Evolutionary conservation across 2,329 filamentous ascomycete genomes (phyloP), one percentile per base, ranked within the genome.

Genomic region (Trichoderma citrinoviride): DNA sequence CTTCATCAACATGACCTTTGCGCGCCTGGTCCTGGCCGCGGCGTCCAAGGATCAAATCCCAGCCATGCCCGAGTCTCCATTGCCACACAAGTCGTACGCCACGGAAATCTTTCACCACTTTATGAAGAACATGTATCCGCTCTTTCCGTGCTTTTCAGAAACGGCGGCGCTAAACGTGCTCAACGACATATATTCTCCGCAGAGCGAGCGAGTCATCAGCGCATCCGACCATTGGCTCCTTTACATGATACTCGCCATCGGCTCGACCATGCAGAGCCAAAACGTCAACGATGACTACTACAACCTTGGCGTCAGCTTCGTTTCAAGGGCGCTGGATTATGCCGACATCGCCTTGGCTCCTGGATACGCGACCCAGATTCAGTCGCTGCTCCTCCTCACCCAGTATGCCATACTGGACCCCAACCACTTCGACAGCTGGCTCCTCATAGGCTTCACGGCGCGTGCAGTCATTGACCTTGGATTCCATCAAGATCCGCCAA

Each of bases 401-500:
- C 88, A 96, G 71, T 98, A 97, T 75, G 89, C 94, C 3, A 90
- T 95, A 80, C 82, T 97, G 56, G 93, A 98, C 71, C 93, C 94
- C 2, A 86, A 89, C 47, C 92, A 96, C 73, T 97, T 97, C 72
- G 93, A 97, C 72, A 92, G 90, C 71, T 98, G 95, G 93, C 93
- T 95, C 68, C 78, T 97, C 67, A 91, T 97, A 64, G 95, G 94
- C 7, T 93, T 95, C 74, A 93, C 94, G 7, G 91, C 91, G 46
- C 87, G 94, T 65, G 91, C 93, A 6, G 88, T 94, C 73, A 85
- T 97, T 23, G 95, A 99, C 77, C 80, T 97, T 33, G 95, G 95
- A 7, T 88, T 96, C 65, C 95, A 98, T 76, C 94, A 97, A 77
- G 94, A 98, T 70, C 92, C 93, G 3, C 89, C 91, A 0, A 83